phyloP scores from a whole-genome alignment of 73 alveolate species.

The Paramecium caudatum region DNA sequence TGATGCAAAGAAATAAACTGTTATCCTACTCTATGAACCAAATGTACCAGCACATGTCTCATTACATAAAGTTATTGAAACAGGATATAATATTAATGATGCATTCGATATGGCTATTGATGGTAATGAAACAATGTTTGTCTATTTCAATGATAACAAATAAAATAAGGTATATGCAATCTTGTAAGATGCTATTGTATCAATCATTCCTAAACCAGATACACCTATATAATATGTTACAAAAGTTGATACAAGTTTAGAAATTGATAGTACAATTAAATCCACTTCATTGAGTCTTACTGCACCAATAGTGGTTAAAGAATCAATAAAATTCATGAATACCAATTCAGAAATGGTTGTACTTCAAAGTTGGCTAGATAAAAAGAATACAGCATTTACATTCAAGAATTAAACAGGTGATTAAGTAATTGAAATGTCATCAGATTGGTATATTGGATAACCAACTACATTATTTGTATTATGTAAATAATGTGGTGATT shows the following conservation, averaged over 20 bases:
- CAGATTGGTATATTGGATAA: slow-evolving; percentile 60
- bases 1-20: not conserved
- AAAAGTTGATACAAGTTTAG: not conserved
- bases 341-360: not conserved
- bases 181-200: not conserved
- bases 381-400: not conserved
- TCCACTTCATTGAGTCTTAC: not conserved
- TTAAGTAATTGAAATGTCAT: not conserved
- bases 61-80: slow-evolving; percentile 40
- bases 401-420: not conserved
- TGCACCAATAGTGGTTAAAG: not conserved
- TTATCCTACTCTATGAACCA: slow-evolving; percentile 49
- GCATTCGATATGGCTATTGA: slow-evolving; percentile 66
- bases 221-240: not conserved
- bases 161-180: not conserved
- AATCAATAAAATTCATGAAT: slow-evolving; percentile 1
- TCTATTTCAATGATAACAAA: slow-evolving; percentile 54
- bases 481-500: slow-evolving; percentile 41
- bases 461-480: not conserved
- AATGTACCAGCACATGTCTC: slow-evolving; percentile 47
- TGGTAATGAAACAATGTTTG: slow-evolving; percentile 35
- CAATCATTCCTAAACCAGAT: not conserved
- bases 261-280: not conserved
- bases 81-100: not conserved
- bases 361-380: not conserved